Base-by-base conservation (phyloP, 495 filamentous ascomycete species). In the Aspergillus olivimuriae region DNA sequence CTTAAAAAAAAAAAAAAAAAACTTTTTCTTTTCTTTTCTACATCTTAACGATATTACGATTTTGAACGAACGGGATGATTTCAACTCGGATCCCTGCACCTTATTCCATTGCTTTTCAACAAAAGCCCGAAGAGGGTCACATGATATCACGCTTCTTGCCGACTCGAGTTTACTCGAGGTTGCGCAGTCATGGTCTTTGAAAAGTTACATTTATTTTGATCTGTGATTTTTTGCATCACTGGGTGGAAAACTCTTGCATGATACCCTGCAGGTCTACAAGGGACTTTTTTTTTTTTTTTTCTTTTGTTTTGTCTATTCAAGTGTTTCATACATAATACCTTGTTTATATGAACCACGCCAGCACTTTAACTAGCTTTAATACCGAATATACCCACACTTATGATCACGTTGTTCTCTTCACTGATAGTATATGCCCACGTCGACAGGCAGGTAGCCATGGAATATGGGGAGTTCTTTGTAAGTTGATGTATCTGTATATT, bases 11-110 rank as follows among this genome's bases (percentile, higher is more conserved):
- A n/a, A n/a, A n/a, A n/a, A 18, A 24, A 31, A 50, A 18, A 5
- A 39, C 15, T 8, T 34, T 21, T 10, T 9, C 20, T 11, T 19
- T n/a, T n/a, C n/a, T n/a, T n/a, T n/a, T n/a, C n/a, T 21, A 38
- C 30, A 9, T 3, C 12, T 7, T 16, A 34, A 32, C 22, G 17
- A 24, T 30, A 12, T 1, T 20, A 36, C 2, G 2, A n/a, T 20
- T 19, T 38, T 19, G 34, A 11, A 56, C 23, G 48, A 49, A 49
- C 31, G 39, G 39, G 34, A 52, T 47, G 49, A 47, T 38, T 21
- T 43, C 21, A 31, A 39, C 37, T 16, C 4, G 26, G 26, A 2
- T 5, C 6, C 7, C 22, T 23, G 4, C 19, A 22, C 14, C 17
- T 11, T 15, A 26, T 24, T 15, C 22, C n/a, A n/a, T n/a, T 26